Evolutionary conservation across 106 monocot genomes (phyloP).

Genomic region (Allium sativum): DNA sequence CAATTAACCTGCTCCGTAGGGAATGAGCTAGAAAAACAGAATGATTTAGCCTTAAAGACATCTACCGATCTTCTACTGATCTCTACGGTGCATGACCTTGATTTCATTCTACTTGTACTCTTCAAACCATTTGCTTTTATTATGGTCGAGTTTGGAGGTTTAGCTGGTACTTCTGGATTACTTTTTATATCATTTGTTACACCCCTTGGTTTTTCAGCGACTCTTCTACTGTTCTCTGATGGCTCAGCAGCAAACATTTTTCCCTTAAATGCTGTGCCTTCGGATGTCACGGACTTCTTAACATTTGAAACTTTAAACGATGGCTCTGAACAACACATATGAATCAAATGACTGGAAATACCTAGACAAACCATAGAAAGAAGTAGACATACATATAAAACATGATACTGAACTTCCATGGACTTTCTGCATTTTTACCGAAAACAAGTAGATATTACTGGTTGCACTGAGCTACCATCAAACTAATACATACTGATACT

Average conservation of each 20-base stretch:
- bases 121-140: neutral
- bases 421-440: no score
- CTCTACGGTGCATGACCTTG: conserved; percentile 11
- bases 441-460: no score
- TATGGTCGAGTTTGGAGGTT: neutral
- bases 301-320: conserved; percentile 15
- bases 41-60: conserved; percentile 57
- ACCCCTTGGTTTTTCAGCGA: conserved; percentile 9
- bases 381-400: no score
- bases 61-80: conserved; percentile 19
- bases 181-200: neutral
- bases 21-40: conserved; percentile 79
- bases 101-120: conserved; percentile 7
- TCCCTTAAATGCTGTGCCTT: conserved; percentile 11
- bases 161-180: conserved; percentile 18
- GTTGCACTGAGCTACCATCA: no score
- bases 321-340: conserved; percentile 14
- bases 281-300: conserved; percentile 24
- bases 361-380: no score
- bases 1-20: conserved; percentile 54
- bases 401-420: no score
- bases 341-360: neutral
- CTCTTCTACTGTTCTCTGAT: conserved; percentile 14
- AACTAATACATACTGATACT: no score
- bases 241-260: conserved; percentile 11